These are phyloP conservation scores for Xylaria sp. DNA, from an alignment of 2,329 filamentous ascomycete genomes.

Conservation along the genomic window DNA sequence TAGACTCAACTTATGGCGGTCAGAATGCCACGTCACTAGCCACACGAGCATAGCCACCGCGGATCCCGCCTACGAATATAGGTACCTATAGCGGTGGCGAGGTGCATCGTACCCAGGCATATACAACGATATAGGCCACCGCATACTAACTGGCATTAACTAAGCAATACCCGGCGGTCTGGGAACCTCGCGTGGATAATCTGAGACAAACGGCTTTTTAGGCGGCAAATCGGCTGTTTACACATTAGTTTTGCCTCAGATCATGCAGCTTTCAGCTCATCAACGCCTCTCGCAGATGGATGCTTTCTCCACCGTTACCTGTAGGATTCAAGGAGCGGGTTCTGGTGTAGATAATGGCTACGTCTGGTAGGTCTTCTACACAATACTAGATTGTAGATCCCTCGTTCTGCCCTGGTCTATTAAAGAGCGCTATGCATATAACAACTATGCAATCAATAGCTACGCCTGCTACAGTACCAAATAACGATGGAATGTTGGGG, in stretches of 20 bases:
- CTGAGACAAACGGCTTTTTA: constrained; percentile 31
- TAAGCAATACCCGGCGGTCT: constrained; percentile 30
- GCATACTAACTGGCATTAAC: not conserved
- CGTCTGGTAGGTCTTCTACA: not conserved
- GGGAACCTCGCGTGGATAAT: constrained; percentile 35
- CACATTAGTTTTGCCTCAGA: constrained; percentile 40
- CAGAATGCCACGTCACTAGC: constrained; percentile 47
- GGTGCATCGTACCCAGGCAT: constrained; percentile 39
- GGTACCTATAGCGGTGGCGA: constrained; percentile 41
- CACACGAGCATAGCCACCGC: constrained; percentile 43
- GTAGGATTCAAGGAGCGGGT: not conserved
- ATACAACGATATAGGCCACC: not conserved
- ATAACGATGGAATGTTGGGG: not conserved
- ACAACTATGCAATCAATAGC: not conserved
- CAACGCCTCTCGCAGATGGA: constrained; percentile 35
- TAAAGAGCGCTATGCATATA: not conserved
- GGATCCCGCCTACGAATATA: constrained; percentile 25
- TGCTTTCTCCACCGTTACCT: constrained; percentile 10
- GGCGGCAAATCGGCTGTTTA: constrained; percentile 36
- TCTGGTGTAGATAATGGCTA: not conserved
- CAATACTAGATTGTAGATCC: not conserved
- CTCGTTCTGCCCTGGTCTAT: not conserved
- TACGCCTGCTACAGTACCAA: not conserved
- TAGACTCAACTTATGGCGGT: constrained; percentile 36
- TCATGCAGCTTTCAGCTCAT: constrained; percentile 50